Conservation (phyloP, 192 early-diverging fungal species). For the Coemansia asiatica region DNA sequence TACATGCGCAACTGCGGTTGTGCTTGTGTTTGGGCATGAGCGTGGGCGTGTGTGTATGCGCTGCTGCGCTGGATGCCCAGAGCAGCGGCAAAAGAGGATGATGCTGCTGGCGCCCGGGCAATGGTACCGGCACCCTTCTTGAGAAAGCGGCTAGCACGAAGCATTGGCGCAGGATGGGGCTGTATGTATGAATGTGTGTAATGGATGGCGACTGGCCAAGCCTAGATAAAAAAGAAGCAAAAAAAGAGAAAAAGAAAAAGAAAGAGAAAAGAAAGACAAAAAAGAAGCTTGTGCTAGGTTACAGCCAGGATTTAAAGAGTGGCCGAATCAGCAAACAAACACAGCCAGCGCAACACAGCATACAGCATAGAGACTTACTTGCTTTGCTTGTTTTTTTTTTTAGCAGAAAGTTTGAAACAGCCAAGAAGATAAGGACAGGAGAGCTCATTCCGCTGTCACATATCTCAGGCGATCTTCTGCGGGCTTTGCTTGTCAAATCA, state of each 20-base stretch:
- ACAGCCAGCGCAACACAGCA: no score
- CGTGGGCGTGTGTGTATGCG: neutral
- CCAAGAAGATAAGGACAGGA: neutral
- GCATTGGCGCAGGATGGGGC: constrained; percentile 14
- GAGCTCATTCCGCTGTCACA: neutral
- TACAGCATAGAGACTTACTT: no score
- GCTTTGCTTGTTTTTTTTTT: no score
- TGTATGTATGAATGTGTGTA: neutral
- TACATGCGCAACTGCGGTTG: constrained; percentile 9
- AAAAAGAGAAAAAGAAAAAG: constrained; percentile 10
- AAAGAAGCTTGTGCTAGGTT: neutral
- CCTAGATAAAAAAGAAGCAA: constrained; percentile 6
- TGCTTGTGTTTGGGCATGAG: neutral
- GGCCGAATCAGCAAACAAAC: neutral
- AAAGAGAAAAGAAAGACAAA: neutral
- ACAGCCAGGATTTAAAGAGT: neutral
- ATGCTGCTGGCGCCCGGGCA: constrained; percentile 20
- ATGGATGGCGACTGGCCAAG: neutral
- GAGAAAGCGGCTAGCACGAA: constrained; percentile 42
- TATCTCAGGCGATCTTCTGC: neutral
- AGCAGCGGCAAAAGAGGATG: neutral
- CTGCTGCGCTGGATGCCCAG: constrained; percentile 1
- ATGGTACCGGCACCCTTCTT: constrained; percentile 36
- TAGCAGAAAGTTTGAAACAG: neutral
- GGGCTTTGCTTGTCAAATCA: no score